Conservation (phyloP, 257 asterid genomes). For the Solanum raphanifolium region DNA sequence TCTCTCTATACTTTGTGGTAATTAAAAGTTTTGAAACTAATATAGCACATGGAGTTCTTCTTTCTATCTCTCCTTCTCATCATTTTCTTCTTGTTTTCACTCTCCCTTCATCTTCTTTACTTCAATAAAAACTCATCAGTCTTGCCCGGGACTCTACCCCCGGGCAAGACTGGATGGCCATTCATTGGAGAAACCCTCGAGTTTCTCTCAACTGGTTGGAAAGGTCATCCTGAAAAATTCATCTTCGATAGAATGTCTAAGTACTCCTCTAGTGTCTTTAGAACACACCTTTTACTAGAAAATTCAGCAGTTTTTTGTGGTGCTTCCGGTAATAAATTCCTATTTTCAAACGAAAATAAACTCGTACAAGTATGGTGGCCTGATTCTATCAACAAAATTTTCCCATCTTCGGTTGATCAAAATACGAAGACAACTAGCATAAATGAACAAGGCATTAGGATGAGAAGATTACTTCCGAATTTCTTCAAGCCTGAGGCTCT, state of each 20-base stretch:
- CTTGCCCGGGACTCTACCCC: conserved; percentile 26
- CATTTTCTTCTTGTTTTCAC: conserved; percentile 14
- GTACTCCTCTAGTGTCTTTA: conserved; percentile 32
- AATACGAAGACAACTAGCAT: conserved; percentile 2
- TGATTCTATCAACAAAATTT: conserved; percentile 30
- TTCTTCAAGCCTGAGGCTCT: conserved; percentile 51
- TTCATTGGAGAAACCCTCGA: conserved; percentile 42
- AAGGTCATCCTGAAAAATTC: conserved; percentile 10
- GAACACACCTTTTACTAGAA: conserved; percentile 38
- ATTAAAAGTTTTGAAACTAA: neutral
- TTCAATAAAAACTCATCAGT: conserved; percentile 13
- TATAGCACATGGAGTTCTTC: neutral
- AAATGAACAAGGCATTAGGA: conserved; percentile 33
- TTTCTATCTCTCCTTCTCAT: conserved; percentile 18
- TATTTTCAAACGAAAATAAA: conserved; percentile 10
- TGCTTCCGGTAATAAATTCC: conserved; percentile 39
- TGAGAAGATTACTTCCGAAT: conserved; percentile 48
- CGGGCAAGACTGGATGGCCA: conserved; percentile 52
- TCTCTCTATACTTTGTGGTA: neutral
- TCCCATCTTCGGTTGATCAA: conserved; percentile 17
- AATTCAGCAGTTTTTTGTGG: conserved; percentile 42
- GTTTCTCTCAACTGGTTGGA: neutral
- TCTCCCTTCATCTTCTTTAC: conserved; percentile 28
- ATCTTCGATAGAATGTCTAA: conserved; percentile 34
- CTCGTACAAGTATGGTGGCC: conserved; percentile 60